These are phyloP conservation scores for Kwoniella dendrophila DNA, from an alignment of 768 basidiomycete species.

Conservation along the genomic window DNA sequence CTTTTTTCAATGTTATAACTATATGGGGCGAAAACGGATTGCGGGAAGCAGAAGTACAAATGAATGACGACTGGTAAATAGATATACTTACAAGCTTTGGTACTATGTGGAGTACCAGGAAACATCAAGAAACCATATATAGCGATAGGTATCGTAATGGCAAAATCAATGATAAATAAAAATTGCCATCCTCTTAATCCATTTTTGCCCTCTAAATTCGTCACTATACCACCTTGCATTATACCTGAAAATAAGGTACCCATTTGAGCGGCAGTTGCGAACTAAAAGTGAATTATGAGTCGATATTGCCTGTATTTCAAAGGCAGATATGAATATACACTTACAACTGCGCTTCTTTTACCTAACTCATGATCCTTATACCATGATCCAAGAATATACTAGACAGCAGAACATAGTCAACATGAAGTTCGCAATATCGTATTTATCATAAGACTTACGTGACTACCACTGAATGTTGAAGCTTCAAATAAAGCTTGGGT, in stretches of 20 bases:
- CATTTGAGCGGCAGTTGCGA: slow-evolving; percentile 53
- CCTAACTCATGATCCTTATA: slow-evolving; percentile 72
- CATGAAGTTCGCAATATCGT: slow-evolving; percentile 43
- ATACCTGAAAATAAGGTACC: slow-evolving; percentile 45
- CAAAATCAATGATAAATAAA: slow-evolving; percentile 34
- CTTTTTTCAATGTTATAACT: neutral
- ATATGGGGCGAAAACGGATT: too few species aligned
- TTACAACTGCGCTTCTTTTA: slow-evolving; percentile 66
- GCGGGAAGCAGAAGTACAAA: too few species aligned
- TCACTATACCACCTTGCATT: slow-evolving; percentile 43
- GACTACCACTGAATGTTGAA: slow-evolving; percentile 75
- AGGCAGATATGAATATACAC: neutral
- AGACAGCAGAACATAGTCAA: slow-evolving; percentile 60
- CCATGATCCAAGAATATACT: slow-evolving; percentile 74
- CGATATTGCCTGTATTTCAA: neutral
- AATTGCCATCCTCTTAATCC: slow-evolving; percentile 37
- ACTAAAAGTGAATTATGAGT: slow-evolving; percentile 43
- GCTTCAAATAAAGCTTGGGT: slow-evolving; percentile 73
- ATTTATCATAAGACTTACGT: slow-evolving; percentile 60
- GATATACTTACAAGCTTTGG: slow-evolving; percentile 44
- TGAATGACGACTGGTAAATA: neutral
- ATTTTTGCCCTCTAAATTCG: slow-evolving; percentile 30
- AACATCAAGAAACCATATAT: slow-evolving; percentile 72
- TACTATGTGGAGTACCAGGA: slow-evolving; percentile 70
- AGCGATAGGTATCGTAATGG: slow-evolving; percentile 65